These are phyloP conservation scores for Chimonanthus praecox DNA, from an alignment of 164 flowering plant species.

Conservation along the genomic window DNA sequence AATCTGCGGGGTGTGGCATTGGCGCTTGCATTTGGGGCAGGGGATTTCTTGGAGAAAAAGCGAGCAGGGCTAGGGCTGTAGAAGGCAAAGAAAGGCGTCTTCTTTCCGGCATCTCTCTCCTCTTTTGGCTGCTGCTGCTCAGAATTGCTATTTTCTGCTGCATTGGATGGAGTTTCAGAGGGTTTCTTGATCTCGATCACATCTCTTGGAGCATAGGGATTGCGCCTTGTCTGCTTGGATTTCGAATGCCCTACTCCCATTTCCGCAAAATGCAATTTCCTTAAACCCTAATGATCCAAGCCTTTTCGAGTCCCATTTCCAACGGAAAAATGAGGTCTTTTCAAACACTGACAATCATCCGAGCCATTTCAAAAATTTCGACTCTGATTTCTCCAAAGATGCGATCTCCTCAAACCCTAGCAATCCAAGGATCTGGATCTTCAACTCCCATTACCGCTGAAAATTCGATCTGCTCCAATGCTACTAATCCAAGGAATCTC, in stretches of 20 bases:
- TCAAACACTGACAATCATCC: no score
- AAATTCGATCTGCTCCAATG: no score
- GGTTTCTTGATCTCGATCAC: neutral
- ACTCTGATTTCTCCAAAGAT: neutral
- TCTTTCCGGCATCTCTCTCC: constrained; percentile 28
- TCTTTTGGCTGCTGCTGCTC: constrained; percentile 6
- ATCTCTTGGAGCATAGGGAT: constrained; percentile 2
- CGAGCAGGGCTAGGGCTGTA: constrained; percentile 77
- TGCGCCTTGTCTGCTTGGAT: neutral
- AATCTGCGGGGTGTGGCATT: constrained; percentile 70
- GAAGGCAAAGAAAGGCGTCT: constrained; percentile 63
- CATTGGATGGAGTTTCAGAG: neutral
- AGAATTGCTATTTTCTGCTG: neutral
- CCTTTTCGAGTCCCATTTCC: neutral
- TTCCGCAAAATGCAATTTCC: neutral
- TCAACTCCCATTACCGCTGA: neutral
- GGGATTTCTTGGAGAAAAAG: constrained; percentile 61
- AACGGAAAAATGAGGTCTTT: no score
- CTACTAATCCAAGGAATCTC: no score
- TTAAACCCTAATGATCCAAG: neutral
- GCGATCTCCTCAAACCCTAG: neutral
- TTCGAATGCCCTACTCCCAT: constrained; percentile 4
- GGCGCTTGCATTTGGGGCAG: constrained; percentile 35
- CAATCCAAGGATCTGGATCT: neutral
- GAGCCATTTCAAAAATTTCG: neutral